A percentile compares a stretch with the other conserved stretches of the same genome.
Conservation (phyloP, 2,329 filamentous ascomycete genomes). For the Ceratocystis lukuohia region DNA sequence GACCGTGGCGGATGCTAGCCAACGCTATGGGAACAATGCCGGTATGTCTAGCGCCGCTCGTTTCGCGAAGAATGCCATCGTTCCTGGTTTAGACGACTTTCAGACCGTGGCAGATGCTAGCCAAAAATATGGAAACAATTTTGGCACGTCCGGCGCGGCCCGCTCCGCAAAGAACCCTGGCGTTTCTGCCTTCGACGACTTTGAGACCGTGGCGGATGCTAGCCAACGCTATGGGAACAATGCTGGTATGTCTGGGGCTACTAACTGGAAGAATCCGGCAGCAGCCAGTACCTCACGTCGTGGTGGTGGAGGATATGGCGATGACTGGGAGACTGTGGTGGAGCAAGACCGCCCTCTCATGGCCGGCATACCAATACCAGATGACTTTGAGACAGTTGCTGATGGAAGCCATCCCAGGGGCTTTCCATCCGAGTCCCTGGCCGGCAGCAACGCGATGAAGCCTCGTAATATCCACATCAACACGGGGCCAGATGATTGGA, state of each 20-base stretch:
- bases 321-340: constrained; percentile 16
- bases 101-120: too few species aligned
- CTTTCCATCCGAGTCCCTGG: background rate
- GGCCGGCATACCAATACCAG: background rate
- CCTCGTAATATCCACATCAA: constrained; percentile 13
- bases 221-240: background rate
- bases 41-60: too few species aligned
- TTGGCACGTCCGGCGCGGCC: background rate
- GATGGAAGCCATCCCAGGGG: background rate
- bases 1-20: too few species aligned
- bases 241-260: background rate
- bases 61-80: too few species aligned
- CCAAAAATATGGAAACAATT: background rate
- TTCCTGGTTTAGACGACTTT: too few species aligned
- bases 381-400: constrained; percentile 14
- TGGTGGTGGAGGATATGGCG: background rate
- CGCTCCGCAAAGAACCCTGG: background rate
- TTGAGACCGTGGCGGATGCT: constrained; percentile 4
- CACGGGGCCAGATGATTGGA: constrained; percentile 1
- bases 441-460: background rate
- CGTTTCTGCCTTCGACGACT: background rate
- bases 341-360: constrained; percentile 6
- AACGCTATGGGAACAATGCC: too few species aligned
- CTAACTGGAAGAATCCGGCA: background rate
- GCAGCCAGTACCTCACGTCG: background rate